Base-by-base conservation (phyloP, 148 eudicot species). In the Simmondsia chinensis region DNA sequence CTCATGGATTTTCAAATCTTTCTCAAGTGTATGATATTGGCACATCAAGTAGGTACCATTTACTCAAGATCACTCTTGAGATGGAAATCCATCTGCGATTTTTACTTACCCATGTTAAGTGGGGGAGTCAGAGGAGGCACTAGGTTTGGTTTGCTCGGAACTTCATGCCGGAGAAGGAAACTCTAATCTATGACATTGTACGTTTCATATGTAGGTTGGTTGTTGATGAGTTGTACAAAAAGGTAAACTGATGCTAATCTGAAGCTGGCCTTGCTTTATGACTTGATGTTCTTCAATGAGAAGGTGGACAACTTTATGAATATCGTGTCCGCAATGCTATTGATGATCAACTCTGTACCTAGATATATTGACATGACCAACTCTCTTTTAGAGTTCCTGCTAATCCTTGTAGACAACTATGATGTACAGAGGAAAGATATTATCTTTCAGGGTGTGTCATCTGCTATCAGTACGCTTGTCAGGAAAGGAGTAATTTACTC, bases 281-380 rank as follows among this genome's bases (percentile, higher is more conserved):
- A 89, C 56, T 89, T 95, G 97, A 82, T 89, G 48, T 89, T 89
- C 72, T 89, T 81, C 48, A 69, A 78, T 56, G 97, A 76, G 30
- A 76, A 47, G 43, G 70, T 65, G 36, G 95, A 89, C 48, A 70
- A 56, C 22, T 27, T 84, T 13, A 81, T 84, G 93, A 79, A 76
- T 43, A 61, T 81, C 53, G 97, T 84, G 72, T 95, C 97, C 43
- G 93, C 82, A 19, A 60, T 89, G 48, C 60, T 89, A 25, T 49
- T 89, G 43, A 69, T 85, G 74, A 72, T 82, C 36, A 66, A 85
- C 55, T 89, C 97, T 34, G 43, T 89, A 37, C 81, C 95, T 3
- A 63, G 36, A 22, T 81, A 89, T 52, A 16, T 76, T 39, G 83
- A 76, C 39, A 64, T 89, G 46, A 89, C 93, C 34, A 63, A 79